These are phyloP conservation scores for Volvox reticuliferus DNA, from an alignment of 139 green algal species.

Conservation along the genomic window DNA sequence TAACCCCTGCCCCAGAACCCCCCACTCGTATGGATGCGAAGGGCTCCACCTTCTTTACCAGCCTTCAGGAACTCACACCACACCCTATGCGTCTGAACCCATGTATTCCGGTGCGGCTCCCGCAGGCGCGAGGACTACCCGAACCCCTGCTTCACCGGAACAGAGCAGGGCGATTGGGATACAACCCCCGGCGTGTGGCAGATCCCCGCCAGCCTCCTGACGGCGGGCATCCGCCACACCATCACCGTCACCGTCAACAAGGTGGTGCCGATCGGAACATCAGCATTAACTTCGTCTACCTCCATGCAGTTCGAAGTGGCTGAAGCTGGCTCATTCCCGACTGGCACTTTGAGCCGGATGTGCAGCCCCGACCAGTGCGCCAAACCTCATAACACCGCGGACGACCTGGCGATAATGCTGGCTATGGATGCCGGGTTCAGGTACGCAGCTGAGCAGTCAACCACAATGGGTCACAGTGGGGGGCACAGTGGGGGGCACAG, in stretches of 20 bases:
- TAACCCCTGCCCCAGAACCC: too few species aligned
- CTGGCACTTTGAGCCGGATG: neutral
- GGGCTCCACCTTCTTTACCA: too few species aligned
- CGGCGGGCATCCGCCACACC: neutral
- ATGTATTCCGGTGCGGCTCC: too few species aligned
- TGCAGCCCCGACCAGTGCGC: neutral
- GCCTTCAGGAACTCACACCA: too few species aligned
- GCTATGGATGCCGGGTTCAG: neutral
- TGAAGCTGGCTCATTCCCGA: neutral
- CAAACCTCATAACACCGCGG: neutral
- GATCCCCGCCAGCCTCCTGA: neutral
- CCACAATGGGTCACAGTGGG: too few species aligned
- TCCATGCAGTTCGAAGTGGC: neutral
- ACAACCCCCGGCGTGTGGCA: neutral
- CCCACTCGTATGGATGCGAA: too few species aligned
- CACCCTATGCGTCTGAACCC: too few species aligned
- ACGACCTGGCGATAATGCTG: neutral
- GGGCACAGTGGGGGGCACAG: too few species aligned
- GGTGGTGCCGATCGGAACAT: neutral
- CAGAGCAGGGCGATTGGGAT: neutral
- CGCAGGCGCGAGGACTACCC: slow-evolving; percentile 17
- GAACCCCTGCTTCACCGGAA: slow-evolving; percentile 6
- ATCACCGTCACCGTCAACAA: slow-evolving; percentile 30
- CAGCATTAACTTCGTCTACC: neutral
- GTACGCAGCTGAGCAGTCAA: neutral